phyloP scores from a whole-genome alignment of 2,329 filamentous ascomycete species.

The Fusarium goolgardi region DNA sequence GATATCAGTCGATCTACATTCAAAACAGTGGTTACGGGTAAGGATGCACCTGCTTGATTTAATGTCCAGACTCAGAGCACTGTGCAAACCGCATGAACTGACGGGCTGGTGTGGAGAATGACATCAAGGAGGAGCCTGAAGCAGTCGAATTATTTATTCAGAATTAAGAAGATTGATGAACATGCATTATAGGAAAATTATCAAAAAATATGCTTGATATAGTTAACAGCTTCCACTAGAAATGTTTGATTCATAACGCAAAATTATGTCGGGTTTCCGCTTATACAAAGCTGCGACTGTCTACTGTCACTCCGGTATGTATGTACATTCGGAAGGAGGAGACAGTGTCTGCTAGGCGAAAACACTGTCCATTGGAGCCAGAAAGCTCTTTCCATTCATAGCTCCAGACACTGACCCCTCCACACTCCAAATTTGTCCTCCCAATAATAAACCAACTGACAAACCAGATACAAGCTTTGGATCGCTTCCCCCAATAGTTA shows the following conservation, averaged over 20 bases:
- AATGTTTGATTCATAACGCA: not conserved
- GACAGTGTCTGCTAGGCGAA: not conserved
- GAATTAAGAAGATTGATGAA: not conserved
- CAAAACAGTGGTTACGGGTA: not conserved
- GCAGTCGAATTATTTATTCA: not conserved
- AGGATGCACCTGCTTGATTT: not conserved
- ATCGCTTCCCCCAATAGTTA: not conserved
- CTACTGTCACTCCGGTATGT: not conserved
- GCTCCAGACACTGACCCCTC: slow-evolving; percentile 23
- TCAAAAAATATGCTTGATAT: too few species aligned
- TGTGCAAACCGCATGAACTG: not conserved
- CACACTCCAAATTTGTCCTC: slow-evolving; percentile 28
- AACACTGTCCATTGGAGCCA: slow-evolving; percentile 12
- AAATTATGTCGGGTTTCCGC: not conserved
- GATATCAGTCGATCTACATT: not conserved
- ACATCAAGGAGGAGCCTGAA: slow-evolving; percentile 12
- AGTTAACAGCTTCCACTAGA: accelerated
- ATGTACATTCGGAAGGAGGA: not conserved
- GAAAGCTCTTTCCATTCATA: slow-evolving; percentile 7
- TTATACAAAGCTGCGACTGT: not conserved
- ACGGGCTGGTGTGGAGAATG: slow-evolving; percentile 19
- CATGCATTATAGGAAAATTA: too few species aligned
- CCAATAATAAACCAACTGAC: slow-evolving; percentile 1
- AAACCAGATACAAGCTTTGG: slow-evolving; percentile 11
- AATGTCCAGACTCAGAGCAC: not conserved